Base-by-base conservation (phyloP, 2,329 filamentous ascomycete genomes). In the Ceratocystis albifundus region DNA sequence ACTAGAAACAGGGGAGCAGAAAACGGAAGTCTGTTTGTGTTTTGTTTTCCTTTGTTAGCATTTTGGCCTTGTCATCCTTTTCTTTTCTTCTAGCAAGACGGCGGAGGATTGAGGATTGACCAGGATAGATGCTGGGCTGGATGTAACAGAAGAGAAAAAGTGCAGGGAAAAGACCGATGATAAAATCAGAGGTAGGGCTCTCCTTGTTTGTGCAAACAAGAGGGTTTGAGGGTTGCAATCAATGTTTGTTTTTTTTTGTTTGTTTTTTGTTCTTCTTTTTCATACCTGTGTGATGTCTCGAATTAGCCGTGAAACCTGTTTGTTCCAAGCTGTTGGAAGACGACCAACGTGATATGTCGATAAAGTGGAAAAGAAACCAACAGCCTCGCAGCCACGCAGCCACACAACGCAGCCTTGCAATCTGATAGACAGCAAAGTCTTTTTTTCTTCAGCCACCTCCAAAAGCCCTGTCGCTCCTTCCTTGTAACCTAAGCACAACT, bases 11-110 rank as follows among this genome's bases (percentile, higher is more conserved):
- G 55, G 55, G 48, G 55, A 25, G 3, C 55, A 20, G 30, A 59
- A 62, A 46, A 44, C 28, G 41, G 41, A 62, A 46, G 61, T 62
- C 41, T 46, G 61, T 62, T 46, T 66, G 67, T 41, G 25, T 62
- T 30, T 57, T 45, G 55, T 32, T 65, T 10, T 59, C 20, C 32
- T 36, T 30, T 59, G 55, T 59, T 32, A 59, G 55, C 55, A 59
- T 53, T 53, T 20, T 28, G 10, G 6, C 36, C 36, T 59, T 59
- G 28, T 20, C 32, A 10, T 59, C 7, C n/a, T 8, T 59, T 59
- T 30, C n/a, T 59, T 59, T 59, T 32, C 22, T 48, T 36, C 20
- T 20, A n/a, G 28, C 22, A n/a, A 5, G 30, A 59, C n/a, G 30
- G 30, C 55, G 30, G 55, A 59, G 55, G 55, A 59, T 59, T 30